phyloP scores from a whole-genome alignment of 202 grass and related monocot genomes.

The Setaria viridis region DNA sequence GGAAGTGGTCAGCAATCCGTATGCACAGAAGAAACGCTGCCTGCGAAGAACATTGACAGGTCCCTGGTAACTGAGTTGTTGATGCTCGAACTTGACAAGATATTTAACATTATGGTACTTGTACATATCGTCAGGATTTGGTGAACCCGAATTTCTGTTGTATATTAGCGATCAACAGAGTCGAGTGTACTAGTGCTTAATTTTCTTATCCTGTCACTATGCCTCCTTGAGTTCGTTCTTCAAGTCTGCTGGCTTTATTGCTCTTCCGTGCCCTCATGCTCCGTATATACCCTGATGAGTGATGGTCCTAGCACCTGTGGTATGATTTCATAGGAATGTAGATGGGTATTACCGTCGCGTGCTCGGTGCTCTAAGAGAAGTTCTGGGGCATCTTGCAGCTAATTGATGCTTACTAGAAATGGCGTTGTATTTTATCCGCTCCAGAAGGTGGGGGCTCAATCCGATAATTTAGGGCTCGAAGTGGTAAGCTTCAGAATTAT shows the following conservation, averaged over 20 bases:
- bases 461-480: too few relatives aligned
- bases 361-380: too few relatives aligned
- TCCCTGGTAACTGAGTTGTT: slow-evolving; percentile 65
- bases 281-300: not conserved
- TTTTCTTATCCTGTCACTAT: slow-evolving; percentile 20
- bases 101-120: slow-evolving; percentile 56
- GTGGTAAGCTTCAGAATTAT: not conserved
- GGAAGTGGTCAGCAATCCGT: slow-evolving; percentile 54
- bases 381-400: not conserved
- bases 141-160: slow-evolving; percentile 53
- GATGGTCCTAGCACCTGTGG: not conserved
- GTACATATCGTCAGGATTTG: slow-evolving; percentile 66
- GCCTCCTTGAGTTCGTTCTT: slow-evolving; percentile 4
- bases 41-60: slow-evolving; percentile 75
- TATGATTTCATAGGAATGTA: slow-evolving; percentile 4
- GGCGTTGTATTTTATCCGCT: not conserved
- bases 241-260: not conserved
- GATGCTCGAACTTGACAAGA: slow-evolving; percentile 46
- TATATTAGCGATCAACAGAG: slow-evolving; percentile 70
- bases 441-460: not conserved
- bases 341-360: not conserved
- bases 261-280: not conserved
- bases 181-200: slow-evolving; percentile 40
- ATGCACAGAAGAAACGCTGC: slow-evolving; percentile 68
- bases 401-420: not conserved